These are phyloP conservation scores for Citrus maxima DNA, from an alignment of 345 rosid species.

Conservation along the genomic window DNA sequence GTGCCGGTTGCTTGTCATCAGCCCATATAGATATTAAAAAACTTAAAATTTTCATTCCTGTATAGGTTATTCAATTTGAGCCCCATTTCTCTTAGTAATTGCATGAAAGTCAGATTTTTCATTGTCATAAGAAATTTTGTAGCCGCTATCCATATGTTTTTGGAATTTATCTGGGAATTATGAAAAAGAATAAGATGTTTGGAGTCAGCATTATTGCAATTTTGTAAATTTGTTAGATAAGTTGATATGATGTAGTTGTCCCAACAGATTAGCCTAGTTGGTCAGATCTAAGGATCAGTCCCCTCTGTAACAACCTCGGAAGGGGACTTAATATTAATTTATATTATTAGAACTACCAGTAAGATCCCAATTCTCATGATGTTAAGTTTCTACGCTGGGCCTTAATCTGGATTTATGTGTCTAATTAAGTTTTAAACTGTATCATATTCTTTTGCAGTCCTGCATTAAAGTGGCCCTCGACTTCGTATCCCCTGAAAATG, in stretches of 20 bases:
- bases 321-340: background rate
- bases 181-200: background rate
- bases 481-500: slow-evolving; percentile 51
- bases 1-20: slow-evolving; percentile 4
- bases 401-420: background rate
- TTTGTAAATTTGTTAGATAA: background rate
- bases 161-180: background rate
- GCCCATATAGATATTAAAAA: background rate
- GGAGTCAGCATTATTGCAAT: background rate
- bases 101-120: background rate
- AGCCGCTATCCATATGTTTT: background rate
- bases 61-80: background rate
- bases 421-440: background rate
- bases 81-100: background rate
- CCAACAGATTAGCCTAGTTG: background rate
- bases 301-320: background rate
- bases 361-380: background rate
- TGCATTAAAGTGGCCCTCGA: slow-evolving; percentile 55
- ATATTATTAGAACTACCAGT: background rate
- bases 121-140: background rate
- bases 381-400: background rate
- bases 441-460: slow-evolving; percentile 26
- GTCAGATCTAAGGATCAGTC: background rate
- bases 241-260: background rate
- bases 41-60: background rate